Evolutionary conservation across 2,329 filamentous ascomycete genomes (phyloP), one percentile per base, ranked within the genome.

Genomic region (Fusarium circinatum): DNA sequence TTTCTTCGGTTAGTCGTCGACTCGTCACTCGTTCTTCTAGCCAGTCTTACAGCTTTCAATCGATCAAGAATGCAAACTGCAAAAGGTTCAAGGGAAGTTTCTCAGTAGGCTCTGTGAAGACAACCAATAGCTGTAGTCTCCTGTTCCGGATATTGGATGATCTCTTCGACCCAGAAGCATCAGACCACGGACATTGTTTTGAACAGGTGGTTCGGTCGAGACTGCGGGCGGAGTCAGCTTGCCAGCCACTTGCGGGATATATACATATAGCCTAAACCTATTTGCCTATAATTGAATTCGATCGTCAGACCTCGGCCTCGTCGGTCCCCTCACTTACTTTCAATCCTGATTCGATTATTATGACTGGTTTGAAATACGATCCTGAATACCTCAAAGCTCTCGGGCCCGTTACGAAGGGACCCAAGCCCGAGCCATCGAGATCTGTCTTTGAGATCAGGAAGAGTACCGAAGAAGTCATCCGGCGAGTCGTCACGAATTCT

Each of bases 341-440:
- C 3, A 10, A 6, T 9, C 10, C 9, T 28, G 22, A 6, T 20
- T 24, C 24, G 2, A 30, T 3, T 17, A 22, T 20, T 4, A 68
- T 68, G 65, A 62, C 54, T 12, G 65, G 65, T 28, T 44, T 68
- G 12, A 62, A 24, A 61, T 67, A 55, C n/a, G 63, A 68, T 9
- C 26, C 65, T 4, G 65, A 68, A 41, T 62, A 67, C 26, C 15
- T 45, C 1, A 48, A 68, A 10, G 62, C 54, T 12, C 44, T 66
- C 0, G 62, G 47, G 6, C 55, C 62, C 6, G 30, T 62, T 20
- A 7, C 30, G 0, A 42, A 32, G 8, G 48, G 36, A 3, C 47
- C 55, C 3, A 39, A 26, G 8, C 38, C 55, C 6, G 47, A 68
- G 20, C 62, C 56, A 15, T 28, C 48, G 6, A 55, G 44, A n/a